Conservation (phyloP, 2,329 filamentous ascomycete genomes). For the Corinectria fuckeliana region DNA sequence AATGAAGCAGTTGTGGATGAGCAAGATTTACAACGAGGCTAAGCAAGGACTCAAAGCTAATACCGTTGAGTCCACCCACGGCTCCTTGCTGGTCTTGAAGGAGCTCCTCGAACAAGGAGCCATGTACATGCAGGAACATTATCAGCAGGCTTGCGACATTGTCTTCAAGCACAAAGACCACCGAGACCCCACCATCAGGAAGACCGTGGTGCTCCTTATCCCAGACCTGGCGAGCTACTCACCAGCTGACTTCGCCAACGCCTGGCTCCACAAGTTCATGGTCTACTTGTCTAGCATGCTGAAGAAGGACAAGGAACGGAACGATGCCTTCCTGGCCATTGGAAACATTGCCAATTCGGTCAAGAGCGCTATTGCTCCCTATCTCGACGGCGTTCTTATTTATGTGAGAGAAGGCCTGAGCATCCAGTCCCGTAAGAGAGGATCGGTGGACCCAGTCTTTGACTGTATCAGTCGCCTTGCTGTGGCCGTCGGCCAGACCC, state of each 20-base stretch:
- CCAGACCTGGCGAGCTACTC: conserved; percentile 93
- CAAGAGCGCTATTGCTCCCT: conserved; percentile 91
- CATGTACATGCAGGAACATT: conserved; percentile 99
- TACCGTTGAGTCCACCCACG: conserved; percentile 88
- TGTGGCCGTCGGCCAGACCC: conserved; percentile 90
- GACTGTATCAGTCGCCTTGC: conserved; percentile 97
- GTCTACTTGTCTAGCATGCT: conserved; percentile 91
- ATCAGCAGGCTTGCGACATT: conserved; percentile 90
- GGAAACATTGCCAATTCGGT: conserved; percentile 96
- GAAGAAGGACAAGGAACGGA: conserved; percentile 92
- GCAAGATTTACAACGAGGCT: conserved; percentile 87
- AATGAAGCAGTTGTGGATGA: conserved; percentile 87
- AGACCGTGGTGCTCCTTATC: conserved; percentile 89
- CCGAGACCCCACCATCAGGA: conserved; percentile 83
- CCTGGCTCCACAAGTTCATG: conserved; percentile 96
- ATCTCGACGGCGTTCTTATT: conserved; percentile 91
- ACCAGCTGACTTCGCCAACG: conserved; percentile 85
- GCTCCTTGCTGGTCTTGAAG: conserved; percentile 90
- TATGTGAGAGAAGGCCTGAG: conserved; percentile 92
- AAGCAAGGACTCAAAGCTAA: conserved; percentile 78
- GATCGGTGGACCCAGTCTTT: conserved; percentile 81
- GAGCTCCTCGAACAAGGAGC: conserved; percentile 93
- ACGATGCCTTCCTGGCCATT: conserved; percentile 93
- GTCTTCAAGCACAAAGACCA: conserved; percentile 94
- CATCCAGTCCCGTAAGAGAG: conserved; percentile 72